A percentile compares a stretch with the other conserved stretches of the same genome.
Conservation (phyloP, 2,329 filamentous ascomycete species). For the Colletotrichum echinochloae region DNA sequence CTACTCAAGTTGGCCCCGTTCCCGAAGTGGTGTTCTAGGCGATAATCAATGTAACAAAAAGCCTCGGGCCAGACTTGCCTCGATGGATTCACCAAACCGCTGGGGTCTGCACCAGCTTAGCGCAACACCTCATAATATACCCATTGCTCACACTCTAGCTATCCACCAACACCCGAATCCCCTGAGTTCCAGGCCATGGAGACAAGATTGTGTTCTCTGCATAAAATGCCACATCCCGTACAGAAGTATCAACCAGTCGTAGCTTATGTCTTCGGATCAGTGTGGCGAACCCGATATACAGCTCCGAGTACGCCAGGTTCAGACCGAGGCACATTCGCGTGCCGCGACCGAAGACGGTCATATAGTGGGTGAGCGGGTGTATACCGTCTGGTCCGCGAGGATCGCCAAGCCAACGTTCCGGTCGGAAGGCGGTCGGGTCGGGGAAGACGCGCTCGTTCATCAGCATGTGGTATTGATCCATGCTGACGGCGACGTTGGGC, state of each 20-base stretch:
- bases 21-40: too few relatives aligned
- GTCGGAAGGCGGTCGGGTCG: constrained; percentile 43
- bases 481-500: constrained; percentile 49
- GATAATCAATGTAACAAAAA: too few relatives aligned
- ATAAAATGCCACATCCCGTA: too few relatives aligned
- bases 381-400: neutral
- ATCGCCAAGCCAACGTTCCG: constrained; percentile 45
- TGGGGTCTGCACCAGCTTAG: too few relatives aligned
- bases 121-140: too few relatives aligned
- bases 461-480: constrained; percentile 49
- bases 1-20: too few relatives aligned
- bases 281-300: constrained; percentile 20
- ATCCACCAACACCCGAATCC: too few relatives aligned
- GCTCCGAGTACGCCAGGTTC: constrained; percentile 13
- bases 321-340: constrained; percentile 3
- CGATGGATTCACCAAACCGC: too few relatives aligned
- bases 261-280: constrained; percentile 4
- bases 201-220: too few relatives aligned
- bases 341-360: constrained; percentile 1
- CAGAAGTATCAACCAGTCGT: too few relatives aligned
- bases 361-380: constrained; percentile 8
- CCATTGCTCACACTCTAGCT: neutral
- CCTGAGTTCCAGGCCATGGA: too few relatives aligned
- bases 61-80: too few relatives aligned
- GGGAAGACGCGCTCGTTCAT: constrained; percentile 45